Evolutionary conservation across 1,284 basidiomycete species (phyloP), one percentile per base, ranked within the genome.

Genomic region (Irpex lacteus): DNA sequence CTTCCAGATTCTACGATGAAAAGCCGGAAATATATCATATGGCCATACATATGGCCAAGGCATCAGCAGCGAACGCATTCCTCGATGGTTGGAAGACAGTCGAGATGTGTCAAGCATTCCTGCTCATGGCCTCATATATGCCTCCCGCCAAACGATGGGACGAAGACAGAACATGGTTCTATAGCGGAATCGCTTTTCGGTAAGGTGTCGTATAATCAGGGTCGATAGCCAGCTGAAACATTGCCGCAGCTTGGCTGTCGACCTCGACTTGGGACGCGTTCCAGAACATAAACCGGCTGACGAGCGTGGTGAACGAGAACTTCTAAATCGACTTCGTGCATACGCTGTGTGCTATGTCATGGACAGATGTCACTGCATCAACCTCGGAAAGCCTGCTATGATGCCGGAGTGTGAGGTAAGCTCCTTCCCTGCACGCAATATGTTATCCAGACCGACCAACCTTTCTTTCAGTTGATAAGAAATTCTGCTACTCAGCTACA

Each of bases 261-360:
- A 83, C 69, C 74, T 83, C 49, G 80, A 81, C 63, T 69, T 83
- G 50, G 78, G 81, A 66, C 72, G 77, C 55, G 77, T 78, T 40
- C 73, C 75, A 6, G 70, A 71, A 0, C 70, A 71, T 2, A 74
- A 70, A n/a, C 73, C 79, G 21, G 59, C 63, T 1, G 74, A 76
- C 58, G 78, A 80, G 64, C 70, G 73, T 15, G 71, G 74, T 49
- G 78, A 81, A 71, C 76, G 81, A 21, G 82, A 83, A 69, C 74
- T 78, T 44, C 72, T 81, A 55, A 83, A 83, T 68, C 73, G 81
- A 5, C 77, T 78, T 26, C 75, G 82, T 50, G 81, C 80, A 32
- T 83, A 81, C 80, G 73, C 81, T 68, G 74, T 80, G 67, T 82
- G 81, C 72, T 82, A 78, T 69, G 76, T 77, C 61, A 70, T 82